Percentiles rank a stretch among this genome's conserved stretches.
Conservation (phyloP, 805 yeast species). For the Saccharomycopsis microspora region DNA sequence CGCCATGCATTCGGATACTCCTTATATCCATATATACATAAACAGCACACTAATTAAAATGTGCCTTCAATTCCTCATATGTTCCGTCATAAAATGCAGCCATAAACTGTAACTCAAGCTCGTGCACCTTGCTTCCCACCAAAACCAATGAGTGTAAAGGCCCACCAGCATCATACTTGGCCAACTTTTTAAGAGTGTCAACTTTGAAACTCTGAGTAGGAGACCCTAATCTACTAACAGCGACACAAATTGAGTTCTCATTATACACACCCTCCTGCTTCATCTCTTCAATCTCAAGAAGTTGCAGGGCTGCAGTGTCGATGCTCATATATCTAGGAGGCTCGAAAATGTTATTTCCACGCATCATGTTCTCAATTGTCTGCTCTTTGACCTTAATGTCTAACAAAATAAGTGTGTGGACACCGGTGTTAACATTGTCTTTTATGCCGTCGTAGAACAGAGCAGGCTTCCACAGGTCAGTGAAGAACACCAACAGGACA, state of each 20-base stretch:
- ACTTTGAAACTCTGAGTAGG: slow-evolving; percentile 76
- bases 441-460: slow-evolving; percentile 80
- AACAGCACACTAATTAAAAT: neutral
- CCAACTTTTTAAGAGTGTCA: slow-evolving; percentile 67
- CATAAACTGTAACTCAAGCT: slow-evolving; percentile 78
- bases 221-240: slow-evolving; percentile 85
- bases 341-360: slow-evolving; percentile 85
- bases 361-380: slow-evolving; percentile 84
- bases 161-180: slow-evolving; percentile 82
- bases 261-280: slow-evolving; percentile 74
- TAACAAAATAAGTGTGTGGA: slow-evolving; percentile 78
- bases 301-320: slow-evolving; percentile 77
- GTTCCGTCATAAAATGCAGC: slow-evolving; percentile 58
- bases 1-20: too few species aligned
- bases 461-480: slow-evolving; percentile 94
- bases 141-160: slow-evolving; percentile 89
- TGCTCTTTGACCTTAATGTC: slow-evolving; percentile 97
- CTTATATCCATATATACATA: too few species aligned
- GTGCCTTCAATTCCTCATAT: slow-evolving; percentile 29
- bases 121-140: slow-evolving; percentile 90
- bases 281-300: slow-evolving; percentile 75
- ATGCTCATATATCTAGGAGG: slow-evolving; percentile 97
- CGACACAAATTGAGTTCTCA: slow-evolving; percentile 83
- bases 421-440: slow-evolving; percentile 85
- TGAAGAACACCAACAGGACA: slow-evolving; percentile 91